Evolutionary conservation across 2,329 filamentous ascomycete genomes (phyloP).

Genomic region (Botryotinia globosa): DNA sequence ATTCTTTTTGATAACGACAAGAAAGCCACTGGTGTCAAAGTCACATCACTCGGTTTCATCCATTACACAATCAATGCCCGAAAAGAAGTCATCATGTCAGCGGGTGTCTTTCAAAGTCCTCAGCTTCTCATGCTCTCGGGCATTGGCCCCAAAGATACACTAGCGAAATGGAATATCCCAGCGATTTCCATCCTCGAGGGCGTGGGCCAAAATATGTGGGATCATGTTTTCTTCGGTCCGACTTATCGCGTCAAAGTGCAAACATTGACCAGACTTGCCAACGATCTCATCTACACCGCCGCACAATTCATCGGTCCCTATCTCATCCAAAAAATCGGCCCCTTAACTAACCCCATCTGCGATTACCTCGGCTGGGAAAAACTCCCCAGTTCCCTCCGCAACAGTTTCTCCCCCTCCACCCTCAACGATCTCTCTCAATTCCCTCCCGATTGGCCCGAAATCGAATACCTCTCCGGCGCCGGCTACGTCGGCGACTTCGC

Average conservation of each 20-base stretch:
- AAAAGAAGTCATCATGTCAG: constrained; percentile 44
- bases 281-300: constrained; percentile 2
- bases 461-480: constrained; percentile 38
- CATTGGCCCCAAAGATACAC: constrained; percentile 45
- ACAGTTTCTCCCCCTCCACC: neutral
- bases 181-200: constrained; percentile 47
- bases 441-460: constrained; percentile 28
- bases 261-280: neutral
- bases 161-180: constrained; percentile 46
- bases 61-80: constrained; percentile 26
- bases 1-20: constrained; percentile 43
- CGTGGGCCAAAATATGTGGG: constrained; percentile 51
- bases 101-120: constrained; percentile 48
- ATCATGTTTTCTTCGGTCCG: constrained; percentile 11
- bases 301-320: neutral
- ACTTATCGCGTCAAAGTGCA: constrained; percentile 2
- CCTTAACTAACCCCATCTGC: constrained; percentile 7
- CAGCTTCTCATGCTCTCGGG: constrained; percentile 50
- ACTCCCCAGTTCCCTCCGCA: constrained; percentile 24
- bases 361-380: constrained; percentile 42
- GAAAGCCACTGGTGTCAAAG: constrained; percentile 2
- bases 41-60: neutral
- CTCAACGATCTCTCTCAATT: constrained; percentile 39
- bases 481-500: constrained; percentile 4
- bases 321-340: neutral